Base-by-base conservation (phyloP, 805 yeast species). In the Scheffersomyces spartinae region DNA sequence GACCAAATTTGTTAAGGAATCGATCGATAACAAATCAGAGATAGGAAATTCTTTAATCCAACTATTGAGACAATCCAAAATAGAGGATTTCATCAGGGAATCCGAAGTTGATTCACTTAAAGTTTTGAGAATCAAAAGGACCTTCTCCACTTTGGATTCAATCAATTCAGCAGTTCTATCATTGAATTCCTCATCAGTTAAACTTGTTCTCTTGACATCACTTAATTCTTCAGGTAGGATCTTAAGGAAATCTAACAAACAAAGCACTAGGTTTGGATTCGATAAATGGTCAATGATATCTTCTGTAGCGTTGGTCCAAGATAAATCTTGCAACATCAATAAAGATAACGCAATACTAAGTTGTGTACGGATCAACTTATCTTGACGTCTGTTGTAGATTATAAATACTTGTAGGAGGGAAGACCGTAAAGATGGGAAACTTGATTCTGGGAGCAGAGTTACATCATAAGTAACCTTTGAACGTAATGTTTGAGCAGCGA, bases 1-100 rank as follows among this genome's bases (percentile, higher is more conserved):
- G 15, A 86, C 68, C 32, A 85, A 55, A 6, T 68, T 58, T 13
- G 85, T 71, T 21, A 91, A 55, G 2, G 91, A 69, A 11, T 72
- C 61, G 24, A 72, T 62, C 7, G 68, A 52, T 21, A 88, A 52
- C n/a, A 91, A 56, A 24, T 71, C 65, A 26, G 71, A 75, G 15
- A 88, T 64, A 3, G 88, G 81, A 25, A 84, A 71, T 47, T 93
- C 98, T 34, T 66, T 68, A 32, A 91, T 75, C 99, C 99, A 91
- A 12, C 93, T 79, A 38, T 77, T 75, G 30, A 93, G 57, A 51
- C 94, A 80, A 34, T 74, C 77, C 30, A 88, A 62, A 5, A 84
- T 62, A 26, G 70, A 49, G 2, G 66, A 39, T 16, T 33, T 51
- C 45, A 26, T 47, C 40, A 32, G 50, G 24, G 27, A 35, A 16